Conservation (phyloP, 352 stramenopile species). For the Globisporangium rhizosaccharum region DNA sequence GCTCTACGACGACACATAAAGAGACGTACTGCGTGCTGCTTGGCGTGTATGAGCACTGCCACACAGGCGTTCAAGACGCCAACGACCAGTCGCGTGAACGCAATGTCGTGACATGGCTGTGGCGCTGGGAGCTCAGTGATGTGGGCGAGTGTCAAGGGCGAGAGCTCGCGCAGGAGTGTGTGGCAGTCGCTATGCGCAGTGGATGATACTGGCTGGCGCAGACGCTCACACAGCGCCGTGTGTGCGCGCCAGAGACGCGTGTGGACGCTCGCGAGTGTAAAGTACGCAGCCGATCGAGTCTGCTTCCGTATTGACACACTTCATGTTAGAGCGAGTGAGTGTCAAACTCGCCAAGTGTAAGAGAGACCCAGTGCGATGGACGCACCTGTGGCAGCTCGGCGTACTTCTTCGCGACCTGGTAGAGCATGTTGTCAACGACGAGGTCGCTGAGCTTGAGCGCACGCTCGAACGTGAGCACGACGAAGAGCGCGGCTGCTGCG, state of each 20-base stretch:
- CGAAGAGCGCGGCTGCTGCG: constrained; percentile 42
- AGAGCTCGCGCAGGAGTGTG: constrained; percentile 5
- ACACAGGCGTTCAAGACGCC: constrained; percentile 35
- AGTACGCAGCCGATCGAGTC: constrained; percentile 18
- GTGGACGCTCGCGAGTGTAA: constrained; percentile 42
- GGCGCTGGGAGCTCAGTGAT: constrained; percentile 40
- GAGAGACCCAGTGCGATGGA: background rate
- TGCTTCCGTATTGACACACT: background rate
- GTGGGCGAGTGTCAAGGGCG: constrained; percentile 13
- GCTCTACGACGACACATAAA: background rate
- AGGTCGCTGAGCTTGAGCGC: constrained; percentile 46
- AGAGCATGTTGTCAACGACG: constrained; percentile 74
- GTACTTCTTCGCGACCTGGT: constrained; percentile 76
- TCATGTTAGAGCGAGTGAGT: background rate
- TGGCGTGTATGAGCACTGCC: constrained; percentile 22
- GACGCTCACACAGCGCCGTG: constrained; percentile 13
- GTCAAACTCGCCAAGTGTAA: no score
- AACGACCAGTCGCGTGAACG: constrained; percentile 47
- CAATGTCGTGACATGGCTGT: constrained; percentile 25
- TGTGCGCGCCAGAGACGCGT: constrained; percentile 48
- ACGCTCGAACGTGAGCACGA: constrained; percentile 39
- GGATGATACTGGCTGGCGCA: constrained; percentile 1
- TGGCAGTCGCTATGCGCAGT: constrained; percentile 1
- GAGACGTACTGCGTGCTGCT: constrained; percentile 28
- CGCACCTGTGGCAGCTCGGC: constrained; percentile 41